Evolutionary conservation across 306 rosid genomes (phyloP).

Genomic region (Senna tora): DNA sequence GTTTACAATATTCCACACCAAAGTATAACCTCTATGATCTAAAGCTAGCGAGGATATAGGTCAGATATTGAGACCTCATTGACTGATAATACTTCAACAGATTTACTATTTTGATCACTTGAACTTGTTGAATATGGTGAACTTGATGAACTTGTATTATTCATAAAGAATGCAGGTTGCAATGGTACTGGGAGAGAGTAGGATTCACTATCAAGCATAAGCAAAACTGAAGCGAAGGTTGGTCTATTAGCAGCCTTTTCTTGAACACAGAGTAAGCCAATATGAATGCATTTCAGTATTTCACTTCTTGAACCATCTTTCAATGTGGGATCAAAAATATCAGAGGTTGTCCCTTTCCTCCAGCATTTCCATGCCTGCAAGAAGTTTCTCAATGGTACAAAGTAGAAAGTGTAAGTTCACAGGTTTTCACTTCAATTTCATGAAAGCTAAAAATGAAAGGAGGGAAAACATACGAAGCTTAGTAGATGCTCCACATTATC

Average conservation of each 20-base stretch:
- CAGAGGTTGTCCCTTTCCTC: conserved; percentile 36
- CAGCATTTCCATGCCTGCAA: conserved; percentile 50
- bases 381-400: background rate
- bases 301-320: conserved; percentile 20
- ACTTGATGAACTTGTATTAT: background rate
- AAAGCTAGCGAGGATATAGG: too few species aligned
- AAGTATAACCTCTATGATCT: too few species aligned
- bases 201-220: conserved; percentile 37
- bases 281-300: conserved; percentile 37
- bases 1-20: too few species aligned
- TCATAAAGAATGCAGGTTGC: conserved; percentile 16
- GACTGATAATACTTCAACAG: background rate
- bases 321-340: conserved; percentile 30
- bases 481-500: conserved; percentile 33
- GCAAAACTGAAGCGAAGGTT: conserved; percentile 20
- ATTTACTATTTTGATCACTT: background rate
- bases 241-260: conserved; percentile 38
- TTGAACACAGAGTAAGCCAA: conserved; percentile 43
- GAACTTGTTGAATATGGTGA: background rate
- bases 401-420: background rate
- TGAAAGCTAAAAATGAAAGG: background rate
- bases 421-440: too few species aligned
- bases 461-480: conserved; percentile 39
- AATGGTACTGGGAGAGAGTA: background rate
- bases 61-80: too few species aligned